phyloP scores from a whole-genome alignment of 2,329 filamentous ascomycete genomes.

The Acrodontium crateriforme region DNA sequence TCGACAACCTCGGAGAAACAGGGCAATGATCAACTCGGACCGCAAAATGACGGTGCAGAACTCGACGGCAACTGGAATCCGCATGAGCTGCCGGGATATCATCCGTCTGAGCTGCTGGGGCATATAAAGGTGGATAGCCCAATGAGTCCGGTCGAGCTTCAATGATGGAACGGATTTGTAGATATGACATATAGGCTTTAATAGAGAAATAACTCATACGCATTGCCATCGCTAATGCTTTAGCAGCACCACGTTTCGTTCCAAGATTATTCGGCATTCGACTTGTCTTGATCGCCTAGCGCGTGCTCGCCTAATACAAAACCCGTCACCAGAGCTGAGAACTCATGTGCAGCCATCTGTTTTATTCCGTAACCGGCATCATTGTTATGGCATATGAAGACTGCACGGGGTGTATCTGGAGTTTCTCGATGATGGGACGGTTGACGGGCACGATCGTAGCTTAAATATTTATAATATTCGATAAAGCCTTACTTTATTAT shows the following conservation, averaged over 20 bases:
- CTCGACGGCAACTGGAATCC: not conserved
- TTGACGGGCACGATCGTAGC: too few species aligned
- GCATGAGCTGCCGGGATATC: not conserved
- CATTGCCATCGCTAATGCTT: not conserved
- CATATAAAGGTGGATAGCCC: not conserved
- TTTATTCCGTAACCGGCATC: too few species aligned
- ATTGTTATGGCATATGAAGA: too few species aligned
- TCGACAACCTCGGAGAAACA: not conserved
- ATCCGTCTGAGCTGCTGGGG: not conserved
- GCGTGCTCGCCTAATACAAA: too few species aligned
- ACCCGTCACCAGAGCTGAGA: too few species aligned
- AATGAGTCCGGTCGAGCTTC: slow-evolving; percentile 1
- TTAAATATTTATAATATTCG: too few species aligned
- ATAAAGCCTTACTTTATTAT: too few species aligned
- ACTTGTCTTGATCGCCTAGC: too few species aligned
- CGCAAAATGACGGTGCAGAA: slow-evolving; percentile 1
- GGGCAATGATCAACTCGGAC: not conserved
- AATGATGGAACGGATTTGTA: not conserved
- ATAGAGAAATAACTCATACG: not conserved
- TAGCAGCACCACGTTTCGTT: not conserved
- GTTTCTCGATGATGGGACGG: too few species aligned
- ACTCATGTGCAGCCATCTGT: too few species aligned
- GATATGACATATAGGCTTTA: not conserved
- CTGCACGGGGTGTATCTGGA: too few species aligned
- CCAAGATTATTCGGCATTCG: not conserved